A percentile compares a stretch with the other conserved stretches of the same genome.
Evolutionary conservation across 2,329 filamentous ascomycete species (phyloP).

Genomic region (Colletotrichum tanaceti): DNA sequence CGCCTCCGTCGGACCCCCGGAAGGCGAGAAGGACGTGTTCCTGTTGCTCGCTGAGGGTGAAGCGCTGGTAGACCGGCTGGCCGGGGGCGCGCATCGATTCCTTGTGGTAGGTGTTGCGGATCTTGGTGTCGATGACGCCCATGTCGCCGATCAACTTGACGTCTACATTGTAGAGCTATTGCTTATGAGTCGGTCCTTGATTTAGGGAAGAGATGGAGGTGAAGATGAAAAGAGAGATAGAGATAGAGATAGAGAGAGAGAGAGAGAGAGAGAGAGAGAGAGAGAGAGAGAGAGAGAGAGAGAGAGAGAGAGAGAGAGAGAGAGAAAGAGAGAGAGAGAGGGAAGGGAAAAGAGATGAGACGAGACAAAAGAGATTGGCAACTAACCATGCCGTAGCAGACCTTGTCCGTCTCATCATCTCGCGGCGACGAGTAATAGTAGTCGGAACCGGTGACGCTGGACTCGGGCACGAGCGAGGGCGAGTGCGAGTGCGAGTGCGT

Average conservation of each 20-base stretch:
- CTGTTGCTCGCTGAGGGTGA: conserved; percentile 39
- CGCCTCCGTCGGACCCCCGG: too few relatives aligned
- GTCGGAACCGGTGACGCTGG: conserved; percentile 29
- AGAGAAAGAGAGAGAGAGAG: too few relatives aligned
- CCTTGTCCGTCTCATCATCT: conserved; percentile 35
- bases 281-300: too few relatives aligned
- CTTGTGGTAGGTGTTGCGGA: conserved; percentile 30
- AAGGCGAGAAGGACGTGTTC: conserved; percentile 44
- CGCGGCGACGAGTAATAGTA: conserved; percentile 17
- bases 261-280: neutral
- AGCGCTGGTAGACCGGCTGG: conserved; percentile 38
- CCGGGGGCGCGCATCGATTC: neutral
- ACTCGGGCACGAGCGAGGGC: conserved; percentile 26
- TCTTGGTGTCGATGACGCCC: conserved; percentile 40
- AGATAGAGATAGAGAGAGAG: neutral
- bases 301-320: too few relatives aligned
- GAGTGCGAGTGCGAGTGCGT: too few relatives aligned
- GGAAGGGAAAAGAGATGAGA: neutral
- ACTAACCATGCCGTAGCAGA: conserved; percentile 48
- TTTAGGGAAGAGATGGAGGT: neutral
- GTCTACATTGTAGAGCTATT: conserved; percentile 44
- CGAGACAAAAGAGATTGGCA: neutral
- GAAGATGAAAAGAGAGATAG: too few relatives aligned
- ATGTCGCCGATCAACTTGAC: conserved; percentile 45
- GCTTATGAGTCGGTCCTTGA: conserved; percentile 5